Evolutionary conservation across 345 rosid species (phyloP), one percentile per base, ranked within the genome.

Genomic region (Lagerstroemia speciosa): DNA sequence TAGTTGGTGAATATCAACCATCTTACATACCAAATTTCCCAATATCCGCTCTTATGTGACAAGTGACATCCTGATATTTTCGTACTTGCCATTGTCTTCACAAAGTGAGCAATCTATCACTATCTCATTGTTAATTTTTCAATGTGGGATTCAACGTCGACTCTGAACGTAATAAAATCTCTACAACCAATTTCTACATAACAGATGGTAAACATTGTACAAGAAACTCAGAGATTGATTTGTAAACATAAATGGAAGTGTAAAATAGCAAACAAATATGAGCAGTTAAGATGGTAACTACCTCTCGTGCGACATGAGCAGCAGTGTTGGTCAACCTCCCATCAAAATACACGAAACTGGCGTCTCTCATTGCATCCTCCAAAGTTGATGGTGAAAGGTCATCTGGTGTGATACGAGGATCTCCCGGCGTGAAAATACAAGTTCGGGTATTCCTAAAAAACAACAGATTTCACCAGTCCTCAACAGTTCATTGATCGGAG

Each of bases 391-490:
- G 74, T 57, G 86, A 70, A 69, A 93, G 83, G 30, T 90, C 97
- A 53, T 77, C 81, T 0, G 89, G 87, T 67, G 55, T 66, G 89
- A 91, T 78, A 45, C 83, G 87, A 69, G 97, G 98, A 55, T 77
- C 31, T 71, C 96, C 98, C 31, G 92, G 89, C 31, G 96, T 87
- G 66, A 91, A 91, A 70, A 91, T 93, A 78, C 97, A 93, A 41
- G 98, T 93, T 8, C 98, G 96, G 29, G 96, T 93, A 78, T 86
- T 84, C 83, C 98, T 93, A 81, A 60, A 80, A 74, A 65, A n/a
- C 72, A 66, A 57, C 22, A 65, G 3, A 63, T 17, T 17, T 19
- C 22, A 52, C 17, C 19, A 31, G 38, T 8, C 63, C 0, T 3
- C 1, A 17, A 30, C 0, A 58, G 63, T 58, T 58, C 30, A 5